Conservation (phyloP, 73 alveolate genomes). For the Tetrahymena borealis region DNA sequence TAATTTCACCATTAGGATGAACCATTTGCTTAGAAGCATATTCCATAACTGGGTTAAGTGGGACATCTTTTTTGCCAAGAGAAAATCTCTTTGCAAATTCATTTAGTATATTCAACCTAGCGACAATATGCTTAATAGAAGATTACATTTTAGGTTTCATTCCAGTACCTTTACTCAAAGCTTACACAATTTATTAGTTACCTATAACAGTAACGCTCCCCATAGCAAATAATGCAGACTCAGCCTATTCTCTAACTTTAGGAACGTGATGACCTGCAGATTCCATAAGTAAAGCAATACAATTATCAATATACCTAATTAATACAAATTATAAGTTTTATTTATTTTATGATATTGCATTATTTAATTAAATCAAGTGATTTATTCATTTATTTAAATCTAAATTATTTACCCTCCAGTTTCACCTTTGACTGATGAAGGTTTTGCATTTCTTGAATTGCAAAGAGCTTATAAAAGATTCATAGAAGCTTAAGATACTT, state of each 20-base stretch:
- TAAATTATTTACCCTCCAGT: not conserved
- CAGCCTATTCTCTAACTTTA: constrained; percentile 84
- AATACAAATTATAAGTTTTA: constrained; percentile 3
- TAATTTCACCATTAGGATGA: constrained; percentile 71
- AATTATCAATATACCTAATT: constrained; percentile 54
- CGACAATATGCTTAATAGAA: constrained; percentile 77
- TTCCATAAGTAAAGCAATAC: constrained; percentile 64
- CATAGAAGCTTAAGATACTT: constrained; percentile 68
- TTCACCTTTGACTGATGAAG: constrained; percentile 52
- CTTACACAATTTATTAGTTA: constrained; percentile 53
- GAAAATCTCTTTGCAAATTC: constrained; percentile 68
- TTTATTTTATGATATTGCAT: not conserved
- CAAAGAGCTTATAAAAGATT: constrained; percentile 49
- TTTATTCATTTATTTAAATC: constrained; percentile 43
- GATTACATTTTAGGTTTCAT: constrained; percentile 55
- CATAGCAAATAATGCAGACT: constrained; percentile 69
- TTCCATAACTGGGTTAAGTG: constrained; percentile 64
- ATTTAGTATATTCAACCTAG: constrained; percentile 71
- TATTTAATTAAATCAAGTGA: too few relatives aligned
- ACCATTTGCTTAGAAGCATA: constrained; percentile 70
- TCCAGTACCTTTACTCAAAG: constrained; percentile 63
- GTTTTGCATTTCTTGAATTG: constrained; percentile 47
- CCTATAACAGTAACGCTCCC: constrained; percentile 85
- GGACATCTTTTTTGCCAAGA: constrained; percentile 70
- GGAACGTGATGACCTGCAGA: constrained; percentile 87